Evolutionary conservation across 2,329 filamentous ascomycete species (phyloP), one percentile per base, ranked within the genome.

Genomic region (Chaetomium strumarium): DNA sequence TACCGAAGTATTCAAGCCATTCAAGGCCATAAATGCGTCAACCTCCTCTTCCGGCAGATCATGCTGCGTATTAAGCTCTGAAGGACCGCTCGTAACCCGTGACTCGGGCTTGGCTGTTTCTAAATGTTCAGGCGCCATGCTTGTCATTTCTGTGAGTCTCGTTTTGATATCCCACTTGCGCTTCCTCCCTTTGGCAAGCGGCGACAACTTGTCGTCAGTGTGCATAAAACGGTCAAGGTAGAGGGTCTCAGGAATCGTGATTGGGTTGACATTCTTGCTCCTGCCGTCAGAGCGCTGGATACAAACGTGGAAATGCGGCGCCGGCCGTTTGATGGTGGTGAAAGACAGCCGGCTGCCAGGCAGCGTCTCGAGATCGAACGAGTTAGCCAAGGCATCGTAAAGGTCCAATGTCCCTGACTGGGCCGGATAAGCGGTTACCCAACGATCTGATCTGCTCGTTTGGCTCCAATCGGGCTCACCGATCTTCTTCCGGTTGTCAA

Each of bases 151-250:
- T 17, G 58, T 59, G 19, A 51, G 40, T 14, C 55, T 61, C 29
- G 40, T 58, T 54, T 63, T 65, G 68, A 86, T 81, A 42, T 79
- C 77, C 92, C 92, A 96, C 41, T 81, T 81, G 55, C 85, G 75
- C 55, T 84, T 77, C 29, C 90, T 83, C 40, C 80, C 75, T 40
- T 77, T 72, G 65, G 88, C 80, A 2, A 90, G 71, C 1, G 78
- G 71, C 2, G 83, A 80, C 38, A 81, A 76, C 5, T 76, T 74
- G 1, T 77, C 73, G 8, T 80, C 78, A 5, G 81, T 79, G 55
- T 89, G 84, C 77, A 91, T 85, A 67, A 95, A 99, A 29, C 91
- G 81, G 68, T 97, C 93, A 49, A 99, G 75, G 64, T 88, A 95
- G 12, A 99, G 77, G 2, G 79, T 84, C 59, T 93, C 85, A 5